Evolutionary conservation across 208 protist species (phyloP).

Genomic region (Trypanosoma lewisi): DNA sequence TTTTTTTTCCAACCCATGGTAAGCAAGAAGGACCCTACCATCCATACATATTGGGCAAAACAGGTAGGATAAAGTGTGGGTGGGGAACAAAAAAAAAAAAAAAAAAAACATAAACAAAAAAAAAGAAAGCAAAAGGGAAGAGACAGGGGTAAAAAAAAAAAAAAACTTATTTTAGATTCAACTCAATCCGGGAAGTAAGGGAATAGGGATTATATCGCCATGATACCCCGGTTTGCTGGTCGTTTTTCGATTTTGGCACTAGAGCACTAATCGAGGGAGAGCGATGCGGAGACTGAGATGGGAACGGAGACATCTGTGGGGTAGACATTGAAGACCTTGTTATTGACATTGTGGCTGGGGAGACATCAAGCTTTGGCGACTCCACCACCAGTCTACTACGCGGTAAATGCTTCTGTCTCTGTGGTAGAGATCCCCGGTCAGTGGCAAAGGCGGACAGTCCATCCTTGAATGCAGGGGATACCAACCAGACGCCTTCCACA

Average conservation of each 20-base stretch:
- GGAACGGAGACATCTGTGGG: background rate
- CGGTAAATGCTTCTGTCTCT: slow-evolving; percentile 61
- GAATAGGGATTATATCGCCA: slow-evolving; percentile 20
- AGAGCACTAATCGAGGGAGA: background rate
- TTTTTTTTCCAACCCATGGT: background rate
- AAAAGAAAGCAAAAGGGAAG: background rate
- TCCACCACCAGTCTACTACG: slow-evolving; percentile 66
- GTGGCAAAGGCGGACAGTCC: slow-evolving; percentile 34
- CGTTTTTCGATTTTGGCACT: background rate
- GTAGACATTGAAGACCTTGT: background rate
- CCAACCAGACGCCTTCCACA: slow-evolving; percentile 68
- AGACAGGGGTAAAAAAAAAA: too few species aligned
- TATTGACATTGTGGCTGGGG: background rate
- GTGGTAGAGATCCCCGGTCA: slow-evolving; percentile 15
- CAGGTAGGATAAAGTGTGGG: background rate
- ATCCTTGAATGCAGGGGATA: slow-evolving; percentile 17
- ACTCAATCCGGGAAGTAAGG: slow-evolving; percentile 8
- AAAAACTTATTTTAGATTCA: too few species aligned
- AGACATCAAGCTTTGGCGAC: background rate
- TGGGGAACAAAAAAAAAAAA: background rate
- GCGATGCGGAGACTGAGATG: background rate
- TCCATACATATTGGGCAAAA: background rate
- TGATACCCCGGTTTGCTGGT: background rate
- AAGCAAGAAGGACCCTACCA: background rate
- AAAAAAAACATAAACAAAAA: background rate